Conservation (phyloP, 2,329 filamentous ascomycete species). For the Penicillium concentricum region DNA sequence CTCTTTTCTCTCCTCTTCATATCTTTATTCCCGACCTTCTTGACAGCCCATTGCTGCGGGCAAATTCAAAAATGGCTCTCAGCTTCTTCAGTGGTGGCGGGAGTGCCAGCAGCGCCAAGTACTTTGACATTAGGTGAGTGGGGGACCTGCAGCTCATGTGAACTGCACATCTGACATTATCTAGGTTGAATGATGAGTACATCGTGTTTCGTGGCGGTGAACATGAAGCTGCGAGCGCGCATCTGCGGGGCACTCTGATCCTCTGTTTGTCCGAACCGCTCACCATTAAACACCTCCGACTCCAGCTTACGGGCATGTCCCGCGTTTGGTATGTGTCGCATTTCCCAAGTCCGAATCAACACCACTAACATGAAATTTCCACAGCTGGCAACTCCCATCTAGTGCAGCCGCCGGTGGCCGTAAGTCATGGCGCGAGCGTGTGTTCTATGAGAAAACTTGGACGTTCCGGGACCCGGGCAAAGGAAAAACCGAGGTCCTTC, state of each 20-base stretch:
- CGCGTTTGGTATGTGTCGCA: constrained; percentile 61
- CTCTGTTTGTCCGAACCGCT: constrained; percentile 69
- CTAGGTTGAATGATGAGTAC: constrained; percentile 73
- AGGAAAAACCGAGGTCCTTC: constrained; percentile 56
- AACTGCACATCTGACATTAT: constrained; percentile 18
- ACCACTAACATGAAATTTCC: neutral
- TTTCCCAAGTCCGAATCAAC: neutral
- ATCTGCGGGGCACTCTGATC: constrained; percentile 71
- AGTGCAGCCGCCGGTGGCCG: constrained; percentile 37
- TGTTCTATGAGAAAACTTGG: constrained; percentile 70
- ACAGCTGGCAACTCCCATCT: constrained; percentile 38
- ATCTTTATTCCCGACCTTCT: constrained; percentile 1
- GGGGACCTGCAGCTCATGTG: constrained; percentile 3
- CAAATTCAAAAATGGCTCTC: constrained; percentile 41
- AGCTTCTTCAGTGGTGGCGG: constrained; percentile 46
- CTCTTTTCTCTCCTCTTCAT: neutral
- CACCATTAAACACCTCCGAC: constrained; percentile 69
- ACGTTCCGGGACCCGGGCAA: constrained; percentile 59
- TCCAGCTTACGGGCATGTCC: constrained; percentile 69
- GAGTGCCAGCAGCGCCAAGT: constrained; percentile 47
- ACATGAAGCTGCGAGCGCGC: constrained; percentile 71
- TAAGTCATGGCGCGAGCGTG: constrained; percentile 43
- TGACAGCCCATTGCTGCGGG: constrained; percentile 17
- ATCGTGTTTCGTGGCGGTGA: constrained; percentile 75
- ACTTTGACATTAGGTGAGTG: constrained; percentile 50